Percentiles rank a stretch among this genome's conserved stretches.
phyloP scores from a whole-genome alignment of 768 basidiomycete species.

The Psilocybe azurescens region DNA sequence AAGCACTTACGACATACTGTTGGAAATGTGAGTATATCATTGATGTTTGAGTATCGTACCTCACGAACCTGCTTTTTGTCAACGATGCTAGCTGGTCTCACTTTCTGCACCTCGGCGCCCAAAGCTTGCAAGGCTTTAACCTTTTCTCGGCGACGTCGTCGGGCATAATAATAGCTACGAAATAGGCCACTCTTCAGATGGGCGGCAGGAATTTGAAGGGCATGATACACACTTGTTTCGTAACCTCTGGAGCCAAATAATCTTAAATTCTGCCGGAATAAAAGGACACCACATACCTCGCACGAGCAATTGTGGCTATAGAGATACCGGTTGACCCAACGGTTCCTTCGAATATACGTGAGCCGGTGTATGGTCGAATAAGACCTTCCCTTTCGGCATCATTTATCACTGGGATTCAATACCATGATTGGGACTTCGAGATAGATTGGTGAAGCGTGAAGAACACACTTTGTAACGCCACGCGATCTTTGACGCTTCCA shows the following conservation, averaged over 20 bases:
- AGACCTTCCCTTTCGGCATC: slow-evolving; percentile 88
- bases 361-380: slow-evolving; percentile 85
- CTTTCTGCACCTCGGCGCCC: slow-evolving; percentile 88
- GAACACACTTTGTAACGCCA: slow-evolving; percentile 84
- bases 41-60: slow-evolving; percentile 6
- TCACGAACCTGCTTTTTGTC: slow-evolving; percentile 87
- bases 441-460: neutral
- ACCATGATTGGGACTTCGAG: neutral
- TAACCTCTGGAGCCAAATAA: slow-evolving; percentile 69
- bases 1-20: slow-evolving; percentile 67
- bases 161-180: slow-evolving; percentile 84
- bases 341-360: slow-evolving; percentile 96
- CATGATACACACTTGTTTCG: slow-evolving; percentile 67
- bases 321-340: slow-evolving; percentile 97
- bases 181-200: neutral
- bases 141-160: slow-evolving; percentile 94
- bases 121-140: slow-evolving; percentile 81
- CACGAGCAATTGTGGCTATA: slow-evolving; percentile 89
- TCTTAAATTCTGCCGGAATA: neutral
- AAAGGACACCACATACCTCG: slow-evolving; percentile 58
- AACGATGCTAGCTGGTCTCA: slow-evolving; percentile 94
- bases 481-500: slow-evolving; percentile 97
- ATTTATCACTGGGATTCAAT: slow-evolving; percentile 74
- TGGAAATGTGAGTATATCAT: neutral
- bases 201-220: neutral